Evolutionary conservation across 768 basidiomycete genomes (phyloP).

Genomic region (Stropharia rugosoannulata): DNA sequence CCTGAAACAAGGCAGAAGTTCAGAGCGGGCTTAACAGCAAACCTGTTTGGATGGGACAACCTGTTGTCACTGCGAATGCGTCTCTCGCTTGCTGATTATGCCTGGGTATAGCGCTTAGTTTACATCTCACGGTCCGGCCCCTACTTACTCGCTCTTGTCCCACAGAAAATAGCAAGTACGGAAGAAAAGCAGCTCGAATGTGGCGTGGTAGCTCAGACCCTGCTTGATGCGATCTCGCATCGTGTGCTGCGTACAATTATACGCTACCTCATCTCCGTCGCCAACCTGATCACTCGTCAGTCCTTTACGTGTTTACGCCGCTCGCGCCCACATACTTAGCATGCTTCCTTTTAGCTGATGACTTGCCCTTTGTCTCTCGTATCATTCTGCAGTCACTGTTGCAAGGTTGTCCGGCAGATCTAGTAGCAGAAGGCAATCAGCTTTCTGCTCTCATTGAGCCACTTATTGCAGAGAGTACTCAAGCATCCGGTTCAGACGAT

Average conservation of each 20-base stretch:
- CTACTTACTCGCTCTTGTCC: neutral
- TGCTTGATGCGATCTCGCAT: slow-evolving; percentile 53
- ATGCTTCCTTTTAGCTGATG: slow-evolving; percentile 41
- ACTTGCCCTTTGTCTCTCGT: slow-evolving; percentile 65
- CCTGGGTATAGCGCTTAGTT: slow-evolving; percentile 36
- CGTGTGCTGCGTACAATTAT: slow-evolving; percentile 54
- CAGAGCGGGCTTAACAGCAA: slow-evolving; percentile 46
- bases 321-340: neutral
- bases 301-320: slow-evolving; percentile 10
- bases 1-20: slow-evolving; percentile 43
- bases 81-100: slow-evolving; percentile 50
- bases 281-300: slow-evolving; percentile 44
- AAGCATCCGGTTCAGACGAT: slow-evolving; percentile 14
- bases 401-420: slow-evolving; percentile 43
- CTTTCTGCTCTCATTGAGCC: slow-evolving; percentile 28
- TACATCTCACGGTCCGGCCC: neutral
- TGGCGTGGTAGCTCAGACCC: slow-evolving; percentile 49
- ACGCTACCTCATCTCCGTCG: slow-evolving; percentile 52
- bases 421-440: slow-evolving; percentile 32
- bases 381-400: slow-evolving; percentile 59
- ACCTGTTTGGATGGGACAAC: slow-evolving; percentile 63
- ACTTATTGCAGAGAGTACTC: slow-evolving; percentile 12
- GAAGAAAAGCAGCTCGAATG: slow-evolving; percentile 37
- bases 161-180: slow-evolving; percentile 48
- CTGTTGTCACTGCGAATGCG: slow-evolving; percentile 55